Conservation (phyloP, 2,329 filamentous ascomycete species). For the Leptographium procerum region DNA sequence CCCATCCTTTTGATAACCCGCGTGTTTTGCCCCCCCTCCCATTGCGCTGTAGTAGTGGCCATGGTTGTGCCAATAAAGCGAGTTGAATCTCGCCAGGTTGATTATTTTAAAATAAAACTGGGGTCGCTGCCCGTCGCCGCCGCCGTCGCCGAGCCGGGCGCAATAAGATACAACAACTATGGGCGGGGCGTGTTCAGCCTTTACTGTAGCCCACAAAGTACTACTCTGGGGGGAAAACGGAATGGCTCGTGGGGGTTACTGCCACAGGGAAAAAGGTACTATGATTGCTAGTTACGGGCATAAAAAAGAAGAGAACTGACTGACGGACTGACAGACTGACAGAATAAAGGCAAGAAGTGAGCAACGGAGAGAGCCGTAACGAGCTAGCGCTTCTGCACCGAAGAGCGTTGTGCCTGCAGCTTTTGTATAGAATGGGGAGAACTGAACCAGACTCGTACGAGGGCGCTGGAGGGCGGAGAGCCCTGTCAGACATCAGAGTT, state of each 20-base stretch:
- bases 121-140: not conserved
- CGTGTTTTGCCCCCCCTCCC: not conserved
- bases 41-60: not conserved
- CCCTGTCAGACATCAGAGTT: not conserved
- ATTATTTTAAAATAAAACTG: not conserved
- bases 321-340: too few species aligned
- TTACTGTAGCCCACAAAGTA: too few species aligned
- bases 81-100: too few species aligned
- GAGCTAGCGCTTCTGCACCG: too few species aligned
- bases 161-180: too few species aligned
- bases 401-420: too few species aligned
- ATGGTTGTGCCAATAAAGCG: not conserved
- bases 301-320: too few species aligned
- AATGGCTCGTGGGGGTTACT: not conserved
- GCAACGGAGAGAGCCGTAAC: too few species aligned
- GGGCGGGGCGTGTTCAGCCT: not conserved
- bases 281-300: too few species aligned
- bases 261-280: not conserved
- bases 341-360: too few species aligned
- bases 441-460: not conserved
- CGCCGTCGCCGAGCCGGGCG: not conserved
- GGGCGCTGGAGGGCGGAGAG: not conserved
- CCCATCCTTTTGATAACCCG: not conserved
- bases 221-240: not conserved
- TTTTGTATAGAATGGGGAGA: not conserved